A percentile compares a stretch with the other conserved stretches of the same genome.
These are phyloP conservation scores for Yamadazyma sp. DNA, from an alignment of 805 yeast species.

Conservation along the genomic window DNA sequence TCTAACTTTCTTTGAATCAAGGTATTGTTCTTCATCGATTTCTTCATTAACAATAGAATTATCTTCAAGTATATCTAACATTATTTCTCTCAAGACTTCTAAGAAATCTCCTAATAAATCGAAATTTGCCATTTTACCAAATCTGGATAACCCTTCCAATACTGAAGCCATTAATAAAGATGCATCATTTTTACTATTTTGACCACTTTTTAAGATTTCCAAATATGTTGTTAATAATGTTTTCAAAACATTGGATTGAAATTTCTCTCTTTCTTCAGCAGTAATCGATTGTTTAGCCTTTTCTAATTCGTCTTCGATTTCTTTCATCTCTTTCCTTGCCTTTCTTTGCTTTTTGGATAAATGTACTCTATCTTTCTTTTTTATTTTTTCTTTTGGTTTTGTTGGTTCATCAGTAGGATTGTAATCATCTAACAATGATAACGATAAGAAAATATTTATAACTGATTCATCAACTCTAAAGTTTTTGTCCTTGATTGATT, in stretches of 20 bases:
- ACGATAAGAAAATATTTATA: conserved; percentile 65
- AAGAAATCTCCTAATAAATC: conserved; percentile 91
- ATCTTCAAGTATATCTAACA: conserved; percentile 49
- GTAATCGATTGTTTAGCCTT: conserved; percentile 86
- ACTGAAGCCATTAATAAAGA: conserved; percentile 70
- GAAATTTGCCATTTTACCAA: conserved; percentile 89
- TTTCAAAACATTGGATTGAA: conserved; percentile 81
- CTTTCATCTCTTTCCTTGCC: conserved; percentile 78
- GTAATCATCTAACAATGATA: conserved; percentile 65
- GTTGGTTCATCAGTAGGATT: conserved; percentile 57
- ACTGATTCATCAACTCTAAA: conserved; percentile 84
- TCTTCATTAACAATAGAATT: conserved; percentile 28
- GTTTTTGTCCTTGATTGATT: conserved; percentile 68
- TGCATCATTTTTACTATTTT: conserved; percentile 45
- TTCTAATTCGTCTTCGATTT: conserved; percentile 85
- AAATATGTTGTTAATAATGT: conserved; percentile 69
- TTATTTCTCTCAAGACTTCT: conserved; percentile 82
- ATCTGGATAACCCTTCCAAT: conserved; percentile 85
- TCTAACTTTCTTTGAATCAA: conserved; percentile 48
- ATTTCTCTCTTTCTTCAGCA: conserved; percentile 79
- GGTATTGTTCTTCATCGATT: conserved; percentile 21
- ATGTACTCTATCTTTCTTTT: conserved; percentile 87
- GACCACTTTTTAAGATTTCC: conserved; percentile 60
- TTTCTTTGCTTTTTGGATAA: conserved; percentile 88
- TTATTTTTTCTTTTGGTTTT: conserved; percentile 45